Evolutionary conservation across 164 flowering plant species (phyloP), one percentile per base, ranked within the genome.

Genomic region (Piper longum): DNA sequence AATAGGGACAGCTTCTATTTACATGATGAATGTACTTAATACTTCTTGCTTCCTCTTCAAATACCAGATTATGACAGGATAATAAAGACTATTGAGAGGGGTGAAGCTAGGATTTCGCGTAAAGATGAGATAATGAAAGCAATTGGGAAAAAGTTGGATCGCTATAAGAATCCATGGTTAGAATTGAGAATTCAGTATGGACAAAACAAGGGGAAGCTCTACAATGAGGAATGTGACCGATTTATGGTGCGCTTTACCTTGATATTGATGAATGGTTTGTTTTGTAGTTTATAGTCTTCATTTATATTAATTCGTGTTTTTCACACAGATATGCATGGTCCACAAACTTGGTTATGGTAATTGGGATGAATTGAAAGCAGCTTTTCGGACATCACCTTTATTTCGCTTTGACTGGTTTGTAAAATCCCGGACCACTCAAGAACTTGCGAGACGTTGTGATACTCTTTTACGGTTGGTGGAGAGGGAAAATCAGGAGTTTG

Each of bases 91-190:
- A 95, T 95, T 74, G 99, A 95, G 76, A 79, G 96, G 76, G 99
- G 99, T 56, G 98, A 91, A 72, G 92, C 96, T n/a, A 85, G 96
- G 73, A 95, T 95, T 63, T 83, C 98, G 18, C 78, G 98, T 39
- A 95, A 82, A 74, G 99, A 95, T 70, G 98, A 95, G 78, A 95
- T 95, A 60, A 95, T 95, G 98, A 95, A 89, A 74, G 96, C 96
- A n/a, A 83, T 95, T 71, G 96, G 96, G 66, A 95, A 95, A 88
- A 95, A 95, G 70, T 70, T 95, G 82, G 99, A 91, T 65, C 87
- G 99, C n/a, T 95, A 95, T 71, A 95, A 87, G 81, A 95, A 95
- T 78, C 99, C 99, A 14, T 95, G 99, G 99, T 75, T 91, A 77
- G 99, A 95, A 70, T 68, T 95, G 73, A 89, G 89, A 81, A 87